Conservation (phyloP, 176 grass and related monocot species). For the Rhynchospora pubera region DNA sequence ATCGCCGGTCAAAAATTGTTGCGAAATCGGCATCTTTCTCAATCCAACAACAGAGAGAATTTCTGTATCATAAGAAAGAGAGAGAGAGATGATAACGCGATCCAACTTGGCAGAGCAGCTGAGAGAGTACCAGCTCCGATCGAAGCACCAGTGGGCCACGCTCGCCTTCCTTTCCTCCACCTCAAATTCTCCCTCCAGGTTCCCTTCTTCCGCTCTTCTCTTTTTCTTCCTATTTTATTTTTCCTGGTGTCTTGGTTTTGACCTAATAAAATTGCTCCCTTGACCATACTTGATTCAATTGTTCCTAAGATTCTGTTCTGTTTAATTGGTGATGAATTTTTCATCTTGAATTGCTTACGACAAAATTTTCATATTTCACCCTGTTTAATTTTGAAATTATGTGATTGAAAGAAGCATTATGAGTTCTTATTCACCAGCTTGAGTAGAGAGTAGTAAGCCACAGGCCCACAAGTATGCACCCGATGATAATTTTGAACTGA, state of each 20-base stretch:
- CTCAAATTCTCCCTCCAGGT: conserved; percentile 2
- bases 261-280: too few species aligned
- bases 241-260: too few species aligned
- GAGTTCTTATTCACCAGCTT: too few species aligned
- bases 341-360: not conserved
- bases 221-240: not conserved
- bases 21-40: not conserved
- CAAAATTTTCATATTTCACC: not conserved
- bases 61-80: too few species aligned
- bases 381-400: too few species aligned
- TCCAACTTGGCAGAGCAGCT: conserved; percentile 28
- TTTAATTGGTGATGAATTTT: not conserved
- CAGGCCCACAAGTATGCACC: too few species aligned
- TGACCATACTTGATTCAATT: not conserved
- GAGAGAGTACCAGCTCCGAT: conserved; percentile 37
- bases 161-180: conserved; percentile 29
- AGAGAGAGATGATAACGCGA: conserved; percentile 27
- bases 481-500: not conserved
- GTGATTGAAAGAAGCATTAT: too few species aligned
- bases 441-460: too few species aligned
- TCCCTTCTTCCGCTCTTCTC: not conserved
- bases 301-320: not conserved
- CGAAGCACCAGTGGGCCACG: conserved; percentile 28
- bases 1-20: not conserved
- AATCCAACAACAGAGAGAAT: too few species aligned